Evolutionary conservation across 1,284 basidiomycete genomes (phyloP).

Genomic region (Ustilago esculenta): DNA sequence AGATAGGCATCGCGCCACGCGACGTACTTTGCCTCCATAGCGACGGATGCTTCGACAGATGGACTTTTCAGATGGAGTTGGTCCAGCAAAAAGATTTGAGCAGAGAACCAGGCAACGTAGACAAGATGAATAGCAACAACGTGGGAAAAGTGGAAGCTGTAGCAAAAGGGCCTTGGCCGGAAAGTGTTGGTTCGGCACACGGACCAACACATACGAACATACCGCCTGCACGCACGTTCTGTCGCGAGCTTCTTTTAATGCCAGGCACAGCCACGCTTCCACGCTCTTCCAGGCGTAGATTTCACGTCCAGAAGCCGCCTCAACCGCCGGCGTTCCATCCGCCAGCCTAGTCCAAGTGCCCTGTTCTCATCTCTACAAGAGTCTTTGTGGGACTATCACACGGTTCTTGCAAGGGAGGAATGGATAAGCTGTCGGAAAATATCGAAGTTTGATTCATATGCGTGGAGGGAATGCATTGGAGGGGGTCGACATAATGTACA

Average conservation of each 20-base stretch:
- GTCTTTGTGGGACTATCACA: too few relatives aligned
- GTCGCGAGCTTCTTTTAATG: not conserved
- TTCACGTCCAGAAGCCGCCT: not conserved
- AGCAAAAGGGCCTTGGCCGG: not conserved
- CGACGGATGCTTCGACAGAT: too few relatives aligned
- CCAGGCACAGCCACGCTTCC: constrained; percentile 14
- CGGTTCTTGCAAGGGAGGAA: too few relatives aligned
- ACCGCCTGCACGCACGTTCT: too few relatives aligned
- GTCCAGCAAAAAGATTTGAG: too few relatives aligned
- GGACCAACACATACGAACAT: not conserved
- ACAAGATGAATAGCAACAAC: too few relatives aligned
- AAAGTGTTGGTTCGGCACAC: constrained; percentile 20
- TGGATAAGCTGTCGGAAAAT: constrained; percentile 2
- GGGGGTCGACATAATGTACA: constrained; percentile 33
- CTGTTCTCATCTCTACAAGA: too few relatives aligned
- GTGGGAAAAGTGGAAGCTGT: not conserved
- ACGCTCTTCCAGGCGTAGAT: too few relatives aligned
- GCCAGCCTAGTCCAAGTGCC: too few relatives aligned
- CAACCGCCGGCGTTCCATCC: too few relatives aligned
- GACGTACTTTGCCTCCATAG: constrained; percentile 52
- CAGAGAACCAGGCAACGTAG: too few relatives aligned
- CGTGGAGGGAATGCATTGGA: not conserved
- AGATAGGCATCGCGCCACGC: constrained; percentile 39
- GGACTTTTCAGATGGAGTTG: too few relatives aligned
- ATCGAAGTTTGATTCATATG: constrained; percentile 8